Evolutionary conservation across 441 rosid genomes (phyloP).

Genomic region (Jatropha multifida): DNA sequence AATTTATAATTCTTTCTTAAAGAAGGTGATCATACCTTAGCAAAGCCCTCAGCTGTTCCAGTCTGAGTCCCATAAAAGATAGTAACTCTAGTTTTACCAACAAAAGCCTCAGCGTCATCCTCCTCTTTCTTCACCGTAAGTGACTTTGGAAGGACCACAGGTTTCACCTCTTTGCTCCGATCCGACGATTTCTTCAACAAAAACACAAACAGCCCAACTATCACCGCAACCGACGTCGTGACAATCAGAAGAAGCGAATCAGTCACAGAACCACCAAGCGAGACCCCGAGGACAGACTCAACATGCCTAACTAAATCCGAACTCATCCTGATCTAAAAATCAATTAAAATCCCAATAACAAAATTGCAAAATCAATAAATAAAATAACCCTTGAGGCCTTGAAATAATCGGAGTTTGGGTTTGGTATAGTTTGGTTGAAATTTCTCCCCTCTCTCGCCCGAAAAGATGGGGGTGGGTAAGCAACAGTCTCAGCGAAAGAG

Average conservation of each 20-base stretch:
- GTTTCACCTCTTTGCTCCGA: constrained; percentile 47
- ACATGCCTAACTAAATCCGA: constrained; percentile 54
- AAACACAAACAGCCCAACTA: constrained; percentile 50
- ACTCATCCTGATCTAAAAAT: constrained; percentile 16
- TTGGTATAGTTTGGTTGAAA: no score
- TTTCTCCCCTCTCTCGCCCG: constrained; percentile 1
- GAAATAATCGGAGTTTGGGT: no score
- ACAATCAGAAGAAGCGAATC: constrained; percentile 47
- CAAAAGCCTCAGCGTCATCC: constrained; percentile 44
- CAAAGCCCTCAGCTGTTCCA: constrained; percentile 90
- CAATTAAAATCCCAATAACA: no score
- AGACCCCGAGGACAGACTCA: constrained; percentile 53
- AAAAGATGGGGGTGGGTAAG: constrained; percentile 17
- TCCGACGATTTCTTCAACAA: constrained; percentile 60
- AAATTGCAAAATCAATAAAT: no score
- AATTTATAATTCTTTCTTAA: no score
- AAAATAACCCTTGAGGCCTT: no score
- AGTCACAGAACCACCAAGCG: constrained; percentile 34
- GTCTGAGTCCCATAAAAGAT: constrained; percentile 87
- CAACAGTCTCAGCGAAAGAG: neutral
- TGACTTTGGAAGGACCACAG: constrained; percentile 50
- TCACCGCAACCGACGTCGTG: constrained; percentile 55
- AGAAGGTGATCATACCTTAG: constrained; percentile 44
- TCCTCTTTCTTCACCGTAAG: constrained; percentile 44
- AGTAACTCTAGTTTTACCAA: constrained; percentile 61